Evolutionary conservation across 2,329 filamentous ascomycete species (phyloP).

Genomic region (Diplodia corticola): DNA sequence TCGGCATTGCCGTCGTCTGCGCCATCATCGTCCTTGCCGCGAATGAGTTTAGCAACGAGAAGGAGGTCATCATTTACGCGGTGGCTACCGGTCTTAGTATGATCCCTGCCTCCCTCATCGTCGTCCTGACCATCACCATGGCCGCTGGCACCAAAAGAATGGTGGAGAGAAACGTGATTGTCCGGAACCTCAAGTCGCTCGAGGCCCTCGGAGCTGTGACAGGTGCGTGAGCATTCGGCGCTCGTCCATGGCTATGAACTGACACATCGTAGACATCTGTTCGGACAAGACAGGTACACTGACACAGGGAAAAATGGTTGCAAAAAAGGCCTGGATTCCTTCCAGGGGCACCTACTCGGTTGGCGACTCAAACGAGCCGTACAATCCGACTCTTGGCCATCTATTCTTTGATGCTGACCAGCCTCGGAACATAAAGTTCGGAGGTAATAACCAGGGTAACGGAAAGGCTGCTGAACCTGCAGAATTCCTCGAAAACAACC

Average conservation of each 20-base stretch:
- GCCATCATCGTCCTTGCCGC: slow-evolving; percentile 26
- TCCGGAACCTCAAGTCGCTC: slow-evolving; percentile 41
- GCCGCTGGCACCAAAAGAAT: slow-evolving; percentile 44
- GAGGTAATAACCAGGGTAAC: too few relatives aligned
- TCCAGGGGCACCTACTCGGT: slow-evolving; percentile 59
- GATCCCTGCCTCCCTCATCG: slow-evolving; percentile 57
- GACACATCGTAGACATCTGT: slow-evolving; percentile 57
- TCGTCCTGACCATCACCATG: slow-evolving; percentile 64
- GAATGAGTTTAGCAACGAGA: slow-evolving; percentile 47
- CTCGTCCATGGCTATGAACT: too few relatives aligned
- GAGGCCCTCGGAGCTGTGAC: slow-evolving; percentile 39
- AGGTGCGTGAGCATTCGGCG: too few relatives aligned
- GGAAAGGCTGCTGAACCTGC: too few relatives aligned
- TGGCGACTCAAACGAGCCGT: slow-evolving; percentile 55
- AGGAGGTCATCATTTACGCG: slow-evolving; percentile 66
- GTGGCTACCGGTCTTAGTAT: slow-evolving; percentile 62
- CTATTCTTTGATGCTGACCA: slow-evolving; percentile 31
- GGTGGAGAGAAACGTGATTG: slow-evolving; percentile 44
- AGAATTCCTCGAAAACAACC: too few relatives aligned
- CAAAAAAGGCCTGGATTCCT: slow-evolving; percentile 58
- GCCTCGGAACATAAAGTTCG: slow-evolving; percentile 28
- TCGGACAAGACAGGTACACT: slow-evolving; percentile 45
- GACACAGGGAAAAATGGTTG: slow-evolving; percentile 44
- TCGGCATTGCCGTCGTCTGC: slow-evolving; percentile 24
- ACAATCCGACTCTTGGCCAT: slow-evolving; percentile 56